Percentiles rank a stretch among this genome's conserved stretches.
These are phyloP conservation scores for Lachnellula occidentalis DNA, from an alignment of 2,329 filamentous ascomycete species.

Conservation along the genomic window DNA sequence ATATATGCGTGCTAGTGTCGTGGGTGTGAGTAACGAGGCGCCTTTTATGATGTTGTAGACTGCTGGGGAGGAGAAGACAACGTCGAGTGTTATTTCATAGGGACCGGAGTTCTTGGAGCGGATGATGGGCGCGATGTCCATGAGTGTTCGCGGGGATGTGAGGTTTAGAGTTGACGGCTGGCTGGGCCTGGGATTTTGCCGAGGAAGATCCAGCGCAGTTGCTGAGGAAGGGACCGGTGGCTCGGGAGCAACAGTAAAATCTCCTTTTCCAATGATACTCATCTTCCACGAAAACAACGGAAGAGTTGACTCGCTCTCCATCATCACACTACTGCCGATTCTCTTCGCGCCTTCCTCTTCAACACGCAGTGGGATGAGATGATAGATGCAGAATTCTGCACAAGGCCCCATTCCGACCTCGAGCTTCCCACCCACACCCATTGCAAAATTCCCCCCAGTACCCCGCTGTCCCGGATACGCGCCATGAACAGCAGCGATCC, in stretches of 20 bases:
- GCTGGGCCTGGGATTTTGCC: not conserved
- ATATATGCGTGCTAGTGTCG: constrained; percentile 33
- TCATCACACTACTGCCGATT: not conserved
- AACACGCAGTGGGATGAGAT: constrained; percentile 30
- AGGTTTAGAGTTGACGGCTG: not conserved
- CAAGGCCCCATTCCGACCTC: constrained; percentile 36
- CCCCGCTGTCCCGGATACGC: constrained; percentile 47
- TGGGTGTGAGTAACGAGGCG: constrained; percentile 31
- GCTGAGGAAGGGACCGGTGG: not conserved
- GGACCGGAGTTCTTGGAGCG: constrained; percentile 48
- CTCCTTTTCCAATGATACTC: not conserved
- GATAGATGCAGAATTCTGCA: constrained; percentile 41
- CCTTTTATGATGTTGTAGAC: constrained; percentile 34
- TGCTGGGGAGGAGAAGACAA: constrained; percentile 38
- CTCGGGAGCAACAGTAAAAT: not conserved
- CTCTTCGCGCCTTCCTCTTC: constrained; percentile 1
- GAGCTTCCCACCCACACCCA: constrained; percentile 36
- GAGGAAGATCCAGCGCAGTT: not conserved
- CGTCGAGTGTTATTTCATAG: constrained; percentile 47
- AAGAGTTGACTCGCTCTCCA: not conserved
- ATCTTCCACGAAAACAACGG: constrained; percentile 1
- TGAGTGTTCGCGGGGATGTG: constrained; percentile 11
- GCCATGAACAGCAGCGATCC: constrained; percentile 40
- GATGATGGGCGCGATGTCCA: constrained; percentile 37
- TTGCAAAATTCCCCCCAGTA: constrained; percentile 46